Conservation (phyloP, 352 stramenopile species). For the Pythium myriotylum region DNA sequence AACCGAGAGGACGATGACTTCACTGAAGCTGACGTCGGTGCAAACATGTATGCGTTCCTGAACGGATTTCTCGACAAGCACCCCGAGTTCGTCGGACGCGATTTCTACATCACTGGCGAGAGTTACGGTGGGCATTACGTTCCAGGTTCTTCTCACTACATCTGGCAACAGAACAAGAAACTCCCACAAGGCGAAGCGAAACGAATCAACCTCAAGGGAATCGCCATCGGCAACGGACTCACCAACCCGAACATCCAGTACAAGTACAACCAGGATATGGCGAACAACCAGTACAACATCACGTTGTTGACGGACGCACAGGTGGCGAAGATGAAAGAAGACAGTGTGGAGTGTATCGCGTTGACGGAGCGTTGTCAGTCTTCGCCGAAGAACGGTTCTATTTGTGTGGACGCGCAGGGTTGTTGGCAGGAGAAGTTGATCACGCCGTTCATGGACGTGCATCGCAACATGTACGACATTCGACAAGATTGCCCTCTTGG, state of each 20-base stretch:
- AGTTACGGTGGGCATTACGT: slow-evolving; percentile 64
- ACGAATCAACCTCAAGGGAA: slow-evolving; percentile 56
- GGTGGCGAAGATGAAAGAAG: slow-evolving; percentile 36
- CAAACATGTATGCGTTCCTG: slow-evolving; percentile 62
- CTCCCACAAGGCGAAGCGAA: slow-evolving; percentile 19
- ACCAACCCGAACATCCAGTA: slow-evolving; percentile 50
- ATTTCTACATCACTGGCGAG: slow-evolving; percentile 58
- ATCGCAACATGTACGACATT: slow-evolving; percentile 85
- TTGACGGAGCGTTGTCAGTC: slow-evolving; percentile 26
- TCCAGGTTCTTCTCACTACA: slow-evolving; percentile 39
- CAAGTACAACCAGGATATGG: slow-evolving; percentile 57
- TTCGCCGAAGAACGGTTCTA: slow-evolving; percentile 35
- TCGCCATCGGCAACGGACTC: slow-evolving; percentile 66
- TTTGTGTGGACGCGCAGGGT: slow-evolving; percentile 38
- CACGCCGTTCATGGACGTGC: slow-evolving; percentile 35
- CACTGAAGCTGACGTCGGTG: slow-evolving; percentile 38
- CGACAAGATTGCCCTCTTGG: slow-evolving; percentile 54
- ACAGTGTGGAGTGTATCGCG: slow-evolving; percentile 30
- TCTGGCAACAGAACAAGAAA: slow-evolving; percentile 47
- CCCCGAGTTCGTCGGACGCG: slow-evolving; percentile 37
- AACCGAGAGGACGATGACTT: slow-evolving; percentile 34
- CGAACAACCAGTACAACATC: slow-evolving; percentile 72
- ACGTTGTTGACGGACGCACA: slow-evolving; percentile 41
- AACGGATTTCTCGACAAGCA: slow-evolving; percentile 51
- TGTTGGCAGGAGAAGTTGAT: slow-evolving; percentile 48